A percentile compares a stretch with the other conserved stretches of the same genome.
Evolutionary conservation across 345 rosid genomes (phyloP).

Genomic region (Dovyalis caffra): DNA sequence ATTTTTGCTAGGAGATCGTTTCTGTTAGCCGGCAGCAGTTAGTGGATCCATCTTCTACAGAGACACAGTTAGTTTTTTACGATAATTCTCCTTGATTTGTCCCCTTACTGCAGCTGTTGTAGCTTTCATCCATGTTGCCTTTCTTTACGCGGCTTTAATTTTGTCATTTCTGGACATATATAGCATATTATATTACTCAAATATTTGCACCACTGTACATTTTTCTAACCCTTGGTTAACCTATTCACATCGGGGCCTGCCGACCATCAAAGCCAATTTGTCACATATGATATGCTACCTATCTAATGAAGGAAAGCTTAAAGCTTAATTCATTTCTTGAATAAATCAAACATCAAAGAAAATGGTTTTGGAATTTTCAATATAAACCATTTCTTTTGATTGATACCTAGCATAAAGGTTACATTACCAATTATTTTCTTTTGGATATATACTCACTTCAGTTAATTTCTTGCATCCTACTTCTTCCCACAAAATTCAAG

Average conservation of each 20-base stretch:
- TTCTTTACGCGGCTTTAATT: conserved; percentile 22
- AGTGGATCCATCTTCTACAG: conserved; percentile 9
- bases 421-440: not conserved
- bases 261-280: not conserved
- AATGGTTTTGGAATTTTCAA: no score
- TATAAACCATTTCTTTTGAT: no score
- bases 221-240: not conserved
- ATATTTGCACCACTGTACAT: not conserved
- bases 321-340: not conserved
- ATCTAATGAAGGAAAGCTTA: not conserved
- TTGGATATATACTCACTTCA: not conserved
- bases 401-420: not conserved
- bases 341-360: no score
- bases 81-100: conserved; percentile 2
- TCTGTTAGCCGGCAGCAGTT: conserved; percentile 22
- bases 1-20: conserved; percentile 10
- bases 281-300: not conserved
- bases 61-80: not conserved
- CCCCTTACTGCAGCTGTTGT: conserved; percentile 19
- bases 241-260: conserved; percentile 12
- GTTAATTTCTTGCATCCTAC: not conserved
- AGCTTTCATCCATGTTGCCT: conserved; percentile 25
- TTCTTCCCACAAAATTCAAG: not conserved
- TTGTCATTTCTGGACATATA: conserved; percentile 4
- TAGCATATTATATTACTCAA: not conserved